Evolutionary conservation across 768 basidiomycete species (phyloP), one percentile per base, ranked within the genome.

Genomic region (Termitomyces sp.): DNA sequence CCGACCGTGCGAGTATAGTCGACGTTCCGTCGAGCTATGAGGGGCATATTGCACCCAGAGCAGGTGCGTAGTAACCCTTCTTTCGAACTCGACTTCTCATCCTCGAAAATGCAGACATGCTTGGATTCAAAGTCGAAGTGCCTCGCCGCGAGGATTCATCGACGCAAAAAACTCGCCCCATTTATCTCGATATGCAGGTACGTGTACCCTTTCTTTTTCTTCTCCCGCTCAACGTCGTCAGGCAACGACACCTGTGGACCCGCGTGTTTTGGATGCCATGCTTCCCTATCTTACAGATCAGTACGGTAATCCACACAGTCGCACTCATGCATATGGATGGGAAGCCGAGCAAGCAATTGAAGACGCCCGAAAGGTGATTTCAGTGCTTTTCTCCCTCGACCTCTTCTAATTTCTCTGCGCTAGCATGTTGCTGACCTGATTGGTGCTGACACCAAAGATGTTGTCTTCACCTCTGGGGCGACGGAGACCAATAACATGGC

Each of bases 321-420:
- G 97, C 56, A 98, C 97, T 29, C 97, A 99, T 73, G 94, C 97
- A 0, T 99, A 98, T 71, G 97, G 97, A 4, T 99, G 97, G 97
- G 97, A 99, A 74, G 93, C 96, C 6, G 97, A 99, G 67, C 81
- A 87, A 66, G 97, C 90, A 0, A 92, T 97, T 7, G 97, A 98
- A 68, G 85, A 88, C 60, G 95, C 94, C 3, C 84, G 97, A 54
- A 87, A 91, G 81, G 94, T 87, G 51, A 34, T 65, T 15, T 39
- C 16, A 22, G 16, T 5, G 7, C 20, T 10, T 9, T 54, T 36
- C n/a, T 57, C 56, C 51, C 34, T 54, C 56, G 28, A 33, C 24
- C 12, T 41, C 26, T 22, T 46, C 37, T 63, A n/a, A 59, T 33
- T 31, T 46, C 36, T 37, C 28, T 26, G 5, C 18, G 34, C 34